A percentile compares a stretch with the other conserved stretches of the same genome.
phyloP scores from a whole-genome alignment of 176 grass and related monocot genomes.

The Tillandsia fasciculata region DNA sequence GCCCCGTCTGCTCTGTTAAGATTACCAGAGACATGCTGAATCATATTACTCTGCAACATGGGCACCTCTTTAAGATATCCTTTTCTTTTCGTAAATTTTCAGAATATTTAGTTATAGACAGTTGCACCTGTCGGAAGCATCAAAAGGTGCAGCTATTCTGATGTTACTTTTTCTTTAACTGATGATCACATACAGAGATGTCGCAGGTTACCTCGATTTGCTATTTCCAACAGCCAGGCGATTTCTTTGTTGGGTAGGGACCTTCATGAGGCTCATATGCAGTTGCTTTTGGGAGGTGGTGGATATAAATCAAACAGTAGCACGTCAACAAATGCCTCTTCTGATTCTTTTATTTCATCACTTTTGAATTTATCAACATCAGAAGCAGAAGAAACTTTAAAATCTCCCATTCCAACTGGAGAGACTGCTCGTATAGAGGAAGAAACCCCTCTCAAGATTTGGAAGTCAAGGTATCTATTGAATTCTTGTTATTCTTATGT shows the following conservation, averaged over 20 bases:
- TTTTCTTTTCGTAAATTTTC: background rate
- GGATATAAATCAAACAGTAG: conserved; percentile 54
- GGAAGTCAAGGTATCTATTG: conserved; percentile 47
- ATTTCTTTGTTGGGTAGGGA: conserved; percentile 70
- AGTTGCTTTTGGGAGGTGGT: conserved; percentile 64
- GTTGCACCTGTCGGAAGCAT: background rate
- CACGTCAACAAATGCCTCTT: conserved; percentile 51
- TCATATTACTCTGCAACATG: conserved; percentile 86
- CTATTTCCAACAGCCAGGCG: conserved; percentile 69
- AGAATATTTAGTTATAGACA: background rate
- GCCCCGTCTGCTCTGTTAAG: conserved; percentile 86
- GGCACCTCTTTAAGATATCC: conserved; percentile 80
- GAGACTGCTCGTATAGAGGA: conserved; percentile 34
- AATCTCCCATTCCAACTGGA: conserved; percentile 37
- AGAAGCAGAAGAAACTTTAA: conserved; percentile 59
- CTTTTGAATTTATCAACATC: conserved; percentile 69
- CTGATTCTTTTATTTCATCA: conserved; percentile 82
- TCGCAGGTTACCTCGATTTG: conserved; percentile 60
- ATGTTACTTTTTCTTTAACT: conserved; percentile 23
- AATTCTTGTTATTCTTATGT: conserved; percentile 1
- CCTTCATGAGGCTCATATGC: conserved; percentile 81
- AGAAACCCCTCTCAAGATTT: conserved; percentile 28
- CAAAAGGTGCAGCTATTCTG: conserved; percentile 4
- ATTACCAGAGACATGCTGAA: conserved; percentile 87
- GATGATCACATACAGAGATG: conserved; percentile 43